Evolutionary conservation across 495 filamentous ascomycete species (phyloP), one percentile per base, ranked within the genome.

Genomic region (Elasticomyces elasticus): DNA sequence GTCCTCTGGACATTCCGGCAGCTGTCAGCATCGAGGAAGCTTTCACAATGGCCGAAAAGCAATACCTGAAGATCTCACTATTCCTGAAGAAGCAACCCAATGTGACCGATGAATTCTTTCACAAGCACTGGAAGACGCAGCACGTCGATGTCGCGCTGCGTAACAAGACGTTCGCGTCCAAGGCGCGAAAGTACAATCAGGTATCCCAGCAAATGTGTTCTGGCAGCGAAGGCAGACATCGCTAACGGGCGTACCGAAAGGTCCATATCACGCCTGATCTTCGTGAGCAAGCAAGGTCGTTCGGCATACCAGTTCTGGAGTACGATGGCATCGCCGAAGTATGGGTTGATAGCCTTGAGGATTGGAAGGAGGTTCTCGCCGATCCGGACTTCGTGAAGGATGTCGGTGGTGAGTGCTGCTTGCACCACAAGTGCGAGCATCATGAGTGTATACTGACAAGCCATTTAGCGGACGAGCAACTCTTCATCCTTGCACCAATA

Each of bases 311-410:
- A 17, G 56, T 60, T 1, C 49, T 47, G 7, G 61, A 63, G 5
- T 63, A 60, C 47, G 61, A 63, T 56, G 61, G 61, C 11, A 60
- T 63, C 33, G 61, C 61, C 35, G 61, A 63, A 27, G 61, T 63
- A 0, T 63, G 61, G 61, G 48, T 63, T 12, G 57, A 63, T 33
- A 49, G 54, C 38, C n/a, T 63, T 17, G 61, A 63, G 44, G 55
- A 53, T 17, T 63, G 61, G 61, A 49, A 45, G 30, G 41, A 45
- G n/a, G 59, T 63, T 5, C 52, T 49, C 10, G 37, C 57, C 20
- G 47, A 49, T 22, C 47, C 24, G 26, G 61, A 60, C 41, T 62
- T 62, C 50, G 41, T 56, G 13, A 38, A 52, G 1, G 52, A 49
- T 24, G 54, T 62, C 45, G 40, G 40, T 9, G 40, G 40, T 43